Conservation (phyloP, 148 eudicot species). For the Rheum nobile region DNA sequence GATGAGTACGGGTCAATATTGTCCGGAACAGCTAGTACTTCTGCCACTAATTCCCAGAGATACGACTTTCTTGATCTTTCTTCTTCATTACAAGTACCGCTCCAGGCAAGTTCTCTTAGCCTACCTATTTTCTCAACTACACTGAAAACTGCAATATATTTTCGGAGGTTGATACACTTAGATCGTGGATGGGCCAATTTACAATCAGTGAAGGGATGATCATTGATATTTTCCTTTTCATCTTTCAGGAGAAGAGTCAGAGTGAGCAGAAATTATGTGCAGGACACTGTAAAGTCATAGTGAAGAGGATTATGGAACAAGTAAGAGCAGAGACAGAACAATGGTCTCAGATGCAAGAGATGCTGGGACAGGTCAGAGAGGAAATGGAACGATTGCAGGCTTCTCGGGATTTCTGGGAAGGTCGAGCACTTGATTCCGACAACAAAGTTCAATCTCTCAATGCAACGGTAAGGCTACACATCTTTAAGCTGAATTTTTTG, state of each 20-base stretch:
- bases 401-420: conserved; percentile 78
- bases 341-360: conserved; percentile 96
- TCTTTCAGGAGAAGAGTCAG: conserved; percentile 26
- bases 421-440: conserved; percentile 50
- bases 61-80: neutral
- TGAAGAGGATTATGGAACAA: conserved; percentile 67
- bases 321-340: conserved; percentile 88
- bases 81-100: conserved; percentile 20
- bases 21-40: neutral
- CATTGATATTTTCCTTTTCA: neutral
- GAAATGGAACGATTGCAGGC: conserved; percentile 84
- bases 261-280: conserved; percentile 34
- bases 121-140: no score
- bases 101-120: conserved; percentile 30
- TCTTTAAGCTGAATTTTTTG: no score
- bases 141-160: no score
- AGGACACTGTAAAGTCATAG: conserved; percentile 66
- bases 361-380: conserved; percentile 58
- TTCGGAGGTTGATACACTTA: no score
- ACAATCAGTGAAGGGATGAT: neutral
- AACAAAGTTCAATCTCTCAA: conserved; percentile 34
- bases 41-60: conserved; percentile 28
- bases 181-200: no score
- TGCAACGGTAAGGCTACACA: conserved; percentile 40
- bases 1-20: conserved; percentile 39